These are phyloP conservation scores for Rosa hybrid DNA, from an alignment of 331 rosid genomes.

Conservation along the genomic window DNA sequence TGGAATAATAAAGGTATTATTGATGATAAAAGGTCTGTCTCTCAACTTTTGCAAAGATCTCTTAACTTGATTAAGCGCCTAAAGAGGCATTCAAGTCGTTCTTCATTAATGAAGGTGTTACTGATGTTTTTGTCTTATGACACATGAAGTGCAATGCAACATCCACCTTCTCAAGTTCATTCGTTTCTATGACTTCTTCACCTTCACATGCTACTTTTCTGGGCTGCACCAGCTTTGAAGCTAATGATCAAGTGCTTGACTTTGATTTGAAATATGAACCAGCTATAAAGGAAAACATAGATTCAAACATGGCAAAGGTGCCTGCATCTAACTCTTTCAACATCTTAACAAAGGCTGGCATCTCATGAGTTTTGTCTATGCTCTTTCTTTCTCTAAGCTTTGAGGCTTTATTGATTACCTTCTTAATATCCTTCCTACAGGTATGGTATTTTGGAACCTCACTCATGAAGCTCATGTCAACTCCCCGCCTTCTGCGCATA, in stretches of 20 bases:
- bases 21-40: slow-evolving; percentile 75
- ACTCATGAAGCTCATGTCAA: slow-evolving; percentile 10
- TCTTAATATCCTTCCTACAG: slow-evolving; percentile 23
- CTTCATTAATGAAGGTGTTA: too few species aligned
- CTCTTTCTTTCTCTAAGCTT: slow-evolving; percentile 18
- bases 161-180: too few species aligned
- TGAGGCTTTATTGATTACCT: slow-evolving; percentile 24
- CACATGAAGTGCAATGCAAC: too few species aligned
- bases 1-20: slow-evolving; percentile 83
- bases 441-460: slow-evolving; percentile 22
- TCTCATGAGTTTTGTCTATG: slow-evolving; percentile 7
- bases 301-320: slow-evolving; percentile 31
- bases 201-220: slow-evolving; percentile 21
- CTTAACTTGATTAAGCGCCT: too few species aligned
- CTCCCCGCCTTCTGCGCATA: slow-evolving; percentile 21
- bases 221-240: slow-evolving; percentile 15
- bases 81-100: too few species aligned
- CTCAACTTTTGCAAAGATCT: too few species aligned
- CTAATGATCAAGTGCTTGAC: slow-evolving; percentile 28
- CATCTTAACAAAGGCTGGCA: slow-evolving; percentile 23
- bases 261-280: slow-evolving; percentile 28
- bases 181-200: too few species aligned
- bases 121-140: too few species aligned
- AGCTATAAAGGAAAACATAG: slow-evolving; percentile 37
- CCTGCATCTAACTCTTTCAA: slow-evolving; percentile 25